These are phyloP conservation scores for Chytriomyces sp. DNA, from an alignment of 192 early-diverging fungal genomes.

Conservation along the genomic window DNA sequence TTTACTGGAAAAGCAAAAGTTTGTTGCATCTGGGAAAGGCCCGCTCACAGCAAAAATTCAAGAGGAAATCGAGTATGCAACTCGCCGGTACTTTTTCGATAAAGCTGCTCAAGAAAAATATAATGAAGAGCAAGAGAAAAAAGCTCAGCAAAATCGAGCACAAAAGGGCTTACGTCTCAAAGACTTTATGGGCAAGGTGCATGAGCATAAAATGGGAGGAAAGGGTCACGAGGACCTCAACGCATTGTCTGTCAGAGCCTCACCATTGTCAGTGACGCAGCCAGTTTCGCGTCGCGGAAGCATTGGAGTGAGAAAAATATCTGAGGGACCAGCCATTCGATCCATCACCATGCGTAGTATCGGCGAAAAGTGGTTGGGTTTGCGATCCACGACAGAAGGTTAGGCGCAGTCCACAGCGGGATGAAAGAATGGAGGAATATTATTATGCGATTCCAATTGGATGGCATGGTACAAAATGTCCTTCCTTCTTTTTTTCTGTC, in stretches of 20 bases:
- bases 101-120: neutral
- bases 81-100: slow-evolving; percentile 7
- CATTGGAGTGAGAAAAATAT: neutral
- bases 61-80: slow-evolving; percentile 12
- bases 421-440: no score
- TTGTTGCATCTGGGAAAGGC: neutral
- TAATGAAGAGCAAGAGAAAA: neutral
- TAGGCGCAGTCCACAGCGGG: no score
- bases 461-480: no score
- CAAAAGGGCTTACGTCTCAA: neutral
- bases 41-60: slow-evolving; percentile 3
- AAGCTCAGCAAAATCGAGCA: neutral
- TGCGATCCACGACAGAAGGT: neutral
- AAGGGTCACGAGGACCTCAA: neutral
- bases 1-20: neutral
- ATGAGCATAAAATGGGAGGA: neutral
- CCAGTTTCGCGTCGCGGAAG: neutral
- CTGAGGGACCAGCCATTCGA: neutral
- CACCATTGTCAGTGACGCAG: neutral
- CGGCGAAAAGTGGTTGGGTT: neutral
- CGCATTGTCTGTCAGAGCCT: neutral
- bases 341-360: neutral
- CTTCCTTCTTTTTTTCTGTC: no score
- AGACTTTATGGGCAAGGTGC: slow-evolving; percentile 16
- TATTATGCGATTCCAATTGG: no score